Base-by-base conservation (phyloP, 2,329 filamentous ascomycete genomes). In the Didymosphaeria variabile region DNA sequence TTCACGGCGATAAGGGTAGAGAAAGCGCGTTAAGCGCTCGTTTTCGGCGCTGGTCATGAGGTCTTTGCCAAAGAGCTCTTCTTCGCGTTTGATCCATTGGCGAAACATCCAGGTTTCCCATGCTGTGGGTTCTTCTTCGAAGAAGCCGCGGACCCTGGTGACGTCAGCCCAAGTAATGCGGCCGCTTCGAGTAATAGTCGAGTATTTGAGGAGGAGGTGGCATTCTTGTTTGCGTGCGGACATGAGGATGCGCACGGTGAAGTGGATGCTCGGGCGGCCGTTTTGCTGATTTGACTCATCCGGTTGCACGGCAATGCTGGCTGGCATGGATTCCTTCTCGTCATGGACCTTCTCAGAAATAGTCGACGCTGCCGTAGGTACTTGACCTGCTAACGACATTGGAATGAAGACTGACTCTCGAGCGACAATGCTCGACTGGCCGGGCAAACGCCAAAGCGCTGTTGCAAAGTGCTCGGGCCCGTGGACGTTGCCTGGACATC, bases 61-160 rank as follows among this genome's bases (percentile, higher is more conserved):
- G 9, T 36, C 34, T 44, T 44, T n/a, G 15, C 40, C 40, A 26
- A 49, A 49, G 12, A 23, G 46, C 26, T 49, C 21, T 32, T 49
- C 46, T 49, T 49, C 46, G 26, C 46, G 46, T 19, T 49, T 49
- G 46, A 49, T 49, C 46, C 46, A 49, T n/a, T 49, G 46, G 5
- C 46, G 23, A 26, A 49, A 49, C 26, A 49, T 49, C 46, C 46
- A 49, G 12, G 19, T 49, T 32, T 49, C 46, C 46, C 46, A 49
- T 49, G 23, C 46, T 17, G 46, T 26, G 3, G 46, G 5, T 12
- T 32, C 2, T 26, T 32, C 46, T 26, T 49, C 46, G 19, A 12
- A 32, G 13, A 49, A 49, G 26, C 46, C 46, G 5, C 23, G 40
- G 13, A 21, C n/a, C 12, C 40, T 8, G 8, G 40, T 44, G 12